phyloP scores from a whole-genome alignment of 2,329 filamentous ascomycete genomes.

The Cladosporium velox region DNA sequence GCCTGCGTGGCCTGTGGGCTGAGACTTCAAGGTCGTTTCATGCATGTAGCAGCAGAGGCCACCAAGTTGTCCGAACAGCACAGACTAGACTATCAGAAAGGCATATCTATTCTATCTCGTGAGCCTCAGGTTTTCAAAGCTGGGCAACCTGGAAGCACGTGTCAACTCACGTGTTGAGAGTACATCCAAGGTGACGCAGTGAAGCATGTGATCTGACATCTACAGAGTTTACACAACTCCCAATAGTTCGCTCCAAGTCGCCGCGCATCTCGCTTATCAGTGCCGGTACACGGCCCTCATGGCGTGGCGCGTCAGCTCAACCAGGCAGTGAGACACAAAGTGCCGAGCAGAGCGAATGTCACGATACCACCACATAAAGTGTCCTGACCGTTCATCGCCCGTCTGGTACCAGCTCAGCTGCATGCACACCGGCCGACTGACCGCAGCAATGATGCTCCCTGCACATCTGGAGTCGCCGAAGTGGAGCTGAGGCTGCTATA shows the following conservation, averaged over 20 bases:
- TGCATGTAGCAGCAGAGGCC: background rate
- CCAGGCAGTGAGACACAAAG: background rate
- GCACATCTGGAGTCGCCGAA: slow-evolving; percentile 1
- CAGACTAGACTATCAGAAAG: background rate
- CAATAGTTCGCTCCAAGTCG: background rate
- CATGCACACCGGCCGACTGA: slow-evolving; percentile 1
- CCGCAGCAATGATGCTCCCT: background rate
- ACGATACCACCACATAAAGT: background rate
- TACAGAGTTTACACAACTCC: background rate
- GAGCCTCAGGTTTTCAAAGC: background rate
- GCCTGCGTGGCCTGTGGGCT: background rate
- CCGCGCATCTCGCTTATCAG: background rate
- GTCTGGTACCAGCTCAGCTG: slow-evolving; percentile 6
- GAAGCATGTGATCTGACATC: background rate
- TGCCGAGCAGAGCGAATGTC: background rate
- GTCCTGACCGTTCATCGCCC: background rate
- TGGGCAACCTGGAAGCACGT: background rate
- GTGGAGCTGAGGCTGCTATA: slow-evolving; percentile 6
- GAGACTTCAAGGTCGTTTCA: background rate
- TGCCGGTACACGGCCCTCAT: slow-evolving; percentile 4
- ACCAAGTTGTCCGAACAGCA: background rate
- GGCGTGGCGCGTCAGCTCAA: background rate
- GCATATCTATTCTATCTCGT: background rate
- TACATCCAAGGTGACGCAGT: background rate
- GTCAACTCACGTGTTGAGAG: background rate